Evolutionary conservation across 106 monocot species (phyloP), one percentile per base, ranked within the genome.

Genomic region (Agapanthus africanus): DNA sequence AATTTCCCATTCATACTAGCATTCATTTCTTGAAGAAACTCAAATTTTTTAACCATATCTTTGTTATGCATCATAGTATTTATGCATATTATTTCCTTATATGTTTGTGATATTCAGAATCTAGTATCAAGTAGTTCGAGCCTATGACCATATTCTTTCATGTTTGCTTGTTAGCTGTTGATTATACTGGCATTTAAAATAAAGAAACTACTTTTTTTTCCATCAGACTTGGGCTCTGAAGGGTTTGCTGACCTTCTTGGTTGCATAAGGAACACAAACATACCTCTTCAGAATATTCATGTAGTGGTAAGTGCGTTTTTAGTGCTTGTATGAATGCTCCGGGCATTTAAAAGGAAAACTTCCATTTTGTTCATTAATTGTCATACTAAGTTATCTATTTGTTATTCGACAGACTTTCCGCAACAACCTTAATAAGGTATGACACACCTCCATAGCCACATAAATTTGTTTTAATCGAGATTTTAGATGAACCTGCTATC

Each of bases 221-320:
- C 9, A 40, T 57, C 68, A 99, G 99, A 99, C 23, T 71, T 79
- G 71, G 90, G 82, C 6, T 76, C 80, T 63, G 69, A 90, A 78
- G 99, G 93, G 37, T 93, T 90, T 81, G 93, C 93, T 71, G 93
- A 99, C 90, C 93, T 99, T 73, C 93, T 99, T 85, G 79, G 78
- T 62, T 99, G 99, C 84, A 84, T 93, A 67, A 87, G 99, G 76
- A 85, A 82, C 78, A 79, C 78, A 70, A 87, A 77, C 33, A 77
- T 93, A 50, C 87, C 82, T 68, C 87, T 93, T 76, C 77, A 99
- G 44, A 92, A 89, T 76, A 99, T 99, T 74, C 99, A 99, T 93
- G 93, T 93, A 81, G 90, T 99, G 84, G 99, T 99, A 83, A 83
- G 41, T 9, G n/a, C n/a, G 14, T 39, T 7, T 26, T 67, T 40